A percentile compares a stretch with the other conserved stretches of the same genome.
Conservation (phyloP, 2,329 filamentous ascomycete species). For the Aureobasidium sp. region DNA sequence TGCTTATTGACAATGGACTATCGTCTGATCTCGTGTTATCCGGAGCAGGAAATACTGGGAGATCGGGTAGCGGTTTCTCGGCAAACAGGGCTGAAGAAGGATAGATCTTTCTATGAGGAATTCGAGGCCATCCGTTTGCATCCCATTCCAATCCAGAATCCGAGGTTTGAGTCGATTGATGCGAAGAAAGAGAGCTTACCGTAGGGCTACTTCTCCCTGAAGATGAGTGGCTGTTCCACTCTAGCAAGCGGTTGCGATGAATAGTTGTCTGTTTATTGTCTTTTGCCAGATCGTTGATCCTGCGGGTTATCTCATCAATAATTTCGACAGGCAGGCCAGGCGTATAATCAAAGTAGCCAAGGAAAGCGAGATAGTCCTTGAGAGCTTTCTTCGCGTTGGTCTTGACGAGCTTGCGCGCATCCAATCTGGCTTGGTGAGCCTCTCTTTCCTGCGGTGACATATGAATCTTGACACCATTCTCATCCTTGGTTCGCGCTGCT, state of each 20-base stretch:
- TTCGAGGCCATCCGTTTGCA: conserved; percentile 35
- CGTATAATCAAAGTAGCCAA: conserved; percentile 70
- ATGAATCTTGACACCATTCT: neutral
- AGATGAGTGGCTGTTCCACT: conserved; percentile 16
- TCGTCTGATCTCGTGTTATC: conserved; percentile 19
- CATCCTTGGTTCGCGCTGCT: conserved; percentile 27
- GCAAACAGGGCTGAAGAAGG: conserved; percentile 60
- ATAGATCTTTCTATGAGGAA: conserved; percentile 44
- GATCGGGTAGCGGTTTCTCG: conserved; percentile 53
- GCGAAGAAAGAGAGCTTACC: conserved; percentile 38
- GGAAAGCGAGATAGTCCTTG: conserved; percentile 63
- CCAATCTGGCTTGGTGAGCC: conserved; percentile 34
- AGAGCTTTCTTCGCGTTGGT: conserved; percentile 66
- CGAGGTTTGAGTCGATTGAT: conserved; percentile 22
- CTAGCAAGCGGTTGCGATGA: conserved; percentile 23
- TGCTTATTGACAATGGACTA: conserved; percentile 29
- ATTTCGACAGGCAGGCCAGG: conserved; percentile 56
- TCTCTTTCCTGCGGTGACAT: conserved; percentile 19
- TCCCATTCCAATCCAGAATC: conserved; percentile 21
- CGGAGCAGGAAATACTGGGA: conserved; percentile 57
- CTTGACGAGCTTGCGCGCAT: conserved; percentile 61
- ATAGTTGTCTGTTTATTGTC: conserved; percentile 27
- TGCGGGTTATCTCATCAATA: conserved; percentile 48
- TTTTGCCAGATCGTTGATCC: conserved; percentile 49
- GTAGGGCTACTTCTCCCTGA: conserved; percentile 14